Evolutionary conservation across 768 basidiomycete species (phyloP), one percentile per base, ranked within the genome.

Genomic region (Boletus rubroflammeus): DNA sequence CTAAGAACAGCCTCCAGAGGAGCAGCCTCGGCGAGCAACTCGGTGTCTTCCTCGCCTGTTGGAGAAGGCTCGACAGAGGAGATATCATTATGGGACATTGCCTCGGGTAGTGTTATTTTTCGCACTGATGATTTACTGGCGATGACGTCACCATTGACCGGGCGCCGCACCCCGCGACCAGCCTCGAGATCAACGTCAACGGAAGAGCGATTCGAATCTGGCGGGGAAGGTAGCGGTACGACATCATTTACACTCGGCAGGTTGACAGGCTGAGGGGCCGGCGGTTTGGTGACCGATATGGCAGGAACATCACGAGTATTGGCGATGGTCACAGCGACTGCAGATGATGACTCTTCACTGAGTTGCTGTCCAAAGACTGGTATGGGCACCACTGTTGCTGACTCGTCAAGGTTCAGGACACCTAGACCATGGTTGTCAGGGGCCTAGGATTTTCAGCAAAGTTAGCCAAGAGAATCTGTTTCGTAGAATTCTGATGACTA

Each of bases 221-320:
- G 72, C 1, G 76, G 75, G 9, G 78, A 76, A 6, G 76, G 73
- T 14, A 72, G 64, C 23, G 76, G 56, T 21, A 75, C 70, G 35
- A 88, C 83, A 61, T 87, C 85, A 35, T 75, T 77, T 25, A 76
- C 74, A 17, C 82, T 87, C 1, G 90, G 90, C 19, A 92, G 73
- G 50, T 79, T 77, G 13, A 92, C 81, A 43, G 89, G 89, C 50
- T 75, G 69, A 14, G 90, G 90, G 0, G 80, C 82, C 2, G 89
- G 88, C 9, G 85, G 78, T 72, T 84, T 89, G 31, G 85, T 84
- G 53, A 88, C 71, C 21, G 84, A 80, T 50, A 86, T 83, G 14
- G 73, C 76, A 25, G 86, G 85, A 49, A 84, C 51, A 53, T 69
- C 43, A 2, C 60, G 55, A 38, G 65, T 47, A 41, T 52, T 43